Evolutionary conservation across 1,284 basidiomycete genomes (phyloP).

Genomic region (Stereum hirsutum): DNA sequence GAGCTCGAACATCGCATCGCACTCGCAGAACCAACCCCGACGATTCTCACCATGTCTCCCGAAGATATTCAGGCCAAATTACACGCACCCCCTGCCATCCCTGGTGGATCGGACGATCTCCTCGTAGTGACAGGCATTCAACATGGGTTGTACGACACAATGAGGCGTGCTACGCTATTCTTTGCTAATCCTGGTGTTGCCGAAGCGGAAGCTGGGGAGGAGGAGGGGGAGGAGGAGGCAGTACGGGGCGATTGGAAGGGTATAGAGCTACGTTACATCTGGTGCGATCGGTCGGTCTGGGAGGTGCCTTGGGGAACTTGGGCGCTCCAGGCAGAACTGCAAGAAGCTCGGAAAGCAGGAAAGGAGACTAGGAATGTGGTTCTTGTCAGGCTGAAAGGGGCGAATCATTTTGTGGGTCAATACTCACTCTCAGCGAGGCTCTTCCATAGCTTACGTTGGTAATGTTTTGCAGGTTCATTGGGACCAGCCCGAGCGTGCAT

Average conservation of each 20-base stretch:
- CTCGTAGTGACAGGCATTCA: slow-evolving; percentile 9
- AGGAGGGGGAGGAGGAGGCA: too few relatives aligned
- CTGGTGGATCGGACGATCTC: slow-evolving; percentile 13
- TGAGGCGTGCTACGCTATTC: slow-evolving; percentile 10
- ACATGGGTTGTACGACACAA: slow-evolving; percentile 8
- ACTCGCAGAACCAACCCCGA: slow-evolving; percentile 8
- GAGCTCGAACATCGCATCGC: slow-evolving; percentile 3
- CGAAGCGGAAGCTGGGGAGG: background rate
- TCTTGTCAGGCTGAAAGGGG: slow-evolving; percentile 11
- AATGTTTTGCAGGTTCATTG: slow-evolving; percentile 11
- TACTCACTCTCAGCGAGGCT: background rate
- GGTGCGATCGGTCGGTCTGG: slow-evolving; percentile 16
- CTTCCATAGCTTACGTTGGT: background rate
- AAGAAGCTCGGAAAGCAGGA: slow-evolving; percentile 9
- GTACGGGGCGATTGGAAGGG: slow-evolving; percentile 8
- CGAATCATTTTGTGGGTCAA: slow-evolving; percentile 17
- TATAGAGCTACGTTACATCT: slow-evolving; percentile 13
- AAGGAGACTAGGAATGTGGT: slow-evolving; percentile 8
- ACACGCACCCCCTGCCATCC: slow-evolving; percentile 9
- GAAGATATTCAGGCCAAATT: slow-evolving; percentile 11
- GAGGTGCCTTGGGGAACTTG: slow-evolving; percentile 11
- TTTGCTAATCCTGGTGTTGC: background rate
- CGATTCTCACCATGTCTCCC: slow-evolving; percentile 7
- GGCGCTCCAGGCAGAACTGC: slow-evolving; percentile 10
- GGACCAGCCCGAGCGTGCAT: slow-evolving; percentile 12